phyloP scores from a whole-genome alignment of 1,139 yeast genomes.

The Suhomyces bribrorum region DNA sequence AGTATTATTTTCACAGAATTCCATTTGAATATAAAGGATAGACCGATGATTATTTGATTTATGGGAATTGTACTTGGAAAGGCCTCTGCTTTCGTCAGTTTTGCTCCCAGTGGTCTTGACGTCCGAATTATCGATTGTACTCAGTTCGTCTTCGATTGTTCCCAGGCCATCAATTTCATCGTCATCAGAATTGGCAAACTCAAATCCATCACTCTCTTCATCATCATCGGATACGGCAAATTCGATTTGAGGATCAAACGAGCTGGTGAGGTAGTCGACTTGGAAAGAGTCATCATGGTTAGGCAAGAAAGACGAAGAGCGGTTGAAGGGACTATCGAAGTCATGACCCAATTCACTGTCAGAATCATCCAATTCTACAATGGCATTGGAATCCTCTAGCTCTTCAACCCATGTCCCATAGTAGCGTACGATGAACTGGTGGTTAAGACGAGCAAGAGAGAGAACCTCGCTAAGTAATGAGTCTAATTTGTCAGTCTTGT shows the following conservation, averaged over 20 bases:
- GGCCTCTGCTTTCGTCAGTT: not conserved
- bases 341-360: constrained; percentile 22
- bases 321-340: constrained; percentile 21
- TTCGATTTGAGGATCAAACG: constrained; percentile 60
- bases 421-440: constrained; percentile 92
- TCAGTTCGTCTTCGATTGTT: constrained; percentile 5
- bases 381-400: constrained; percentile 32
- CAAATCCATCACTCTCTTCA: constrained; percentile 26
- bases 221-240: constrained; percentile 48
- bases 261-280: constrained; percentile 67
- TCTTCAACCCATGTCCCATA: constrained; percentile 98
- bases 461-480: constrained; percentile 87
- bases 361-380: constrained; percentile 21
- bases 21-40: constrained; percentile 88
- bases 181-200: constrained; percentile 26
- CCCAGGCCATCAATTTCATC: constrained; percentile 11
- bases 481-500: constrained; percentile 75
- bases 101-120: not conserved
- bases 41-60: constrained; percentile 39
- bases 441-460: constrained; percentile 86
- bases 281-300: constrained; percentile 43
- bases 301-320: constrained; percentile 34
- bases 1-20: constrained; percentile 94
- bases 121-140: constrained; percentile 4
- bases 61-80: not conserved